Evolutionary conservation across 306 rosid species (phyloP).

Genomic region (Hippophae rhamnoides): DNA sequence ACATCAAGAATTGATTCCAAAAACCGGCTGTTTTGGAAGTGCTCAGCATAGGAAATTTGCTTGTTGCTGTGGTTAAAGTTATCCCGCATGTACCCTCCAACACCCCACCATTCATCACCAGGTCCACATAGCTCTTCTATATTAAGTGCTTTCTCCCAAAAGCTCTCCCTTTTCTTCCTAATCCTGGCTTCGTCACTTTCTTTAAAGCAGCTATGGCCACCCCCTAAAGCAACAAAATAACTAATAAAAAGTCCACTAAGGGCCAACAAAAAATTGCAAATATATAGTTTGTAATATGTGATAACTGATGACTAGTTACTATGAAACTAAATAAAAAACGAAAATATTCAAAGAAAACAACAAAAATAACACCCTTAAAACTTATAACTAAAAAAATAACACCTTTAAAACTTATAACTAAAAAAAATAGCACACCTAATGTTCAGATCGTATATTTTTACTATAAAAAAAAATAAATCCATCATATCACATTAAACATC

Average conservation of each 20-base stretch:
- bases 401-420: no score
- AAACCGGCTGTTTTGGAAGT: conserved; percentile 77
- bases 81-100: conserved; percentile 79
- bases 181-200: conserved; percentile 96
- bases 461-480: no score
- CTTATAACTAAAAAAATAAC: no score
- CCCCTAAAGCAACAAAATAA: conserved; percentile 48
- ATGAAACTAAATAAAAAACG: no score
- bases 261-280: no score
- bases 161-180: conserved; percentile 60
- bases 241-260: neutral
- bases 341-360: no score
- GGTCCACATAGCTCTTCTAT: conserved; percentile 89
- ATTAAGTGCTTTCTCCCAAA: conserved; percentile 91
- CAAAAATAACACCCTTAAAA: no score
- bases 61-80: conserved; percentile 73
- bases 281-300: neutral
- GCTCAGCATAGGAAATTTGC: conserved; percentile 54
- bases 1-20: conserved; percentile 86
- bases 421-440: no score
- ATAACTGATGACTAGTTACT: no score
- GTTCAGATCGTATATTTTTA: no score
- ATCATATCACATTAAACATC: no score
- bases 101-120: conserved; percentile 96
- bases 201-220: conserved; percentile 95